A percentile compares a stretch with the other conserved stretches of the same genome.
Evolutionary conservation across 805 yeast species (phyloP).

Genomic region (Sugiyamaella qingdaonensis): DNA sequence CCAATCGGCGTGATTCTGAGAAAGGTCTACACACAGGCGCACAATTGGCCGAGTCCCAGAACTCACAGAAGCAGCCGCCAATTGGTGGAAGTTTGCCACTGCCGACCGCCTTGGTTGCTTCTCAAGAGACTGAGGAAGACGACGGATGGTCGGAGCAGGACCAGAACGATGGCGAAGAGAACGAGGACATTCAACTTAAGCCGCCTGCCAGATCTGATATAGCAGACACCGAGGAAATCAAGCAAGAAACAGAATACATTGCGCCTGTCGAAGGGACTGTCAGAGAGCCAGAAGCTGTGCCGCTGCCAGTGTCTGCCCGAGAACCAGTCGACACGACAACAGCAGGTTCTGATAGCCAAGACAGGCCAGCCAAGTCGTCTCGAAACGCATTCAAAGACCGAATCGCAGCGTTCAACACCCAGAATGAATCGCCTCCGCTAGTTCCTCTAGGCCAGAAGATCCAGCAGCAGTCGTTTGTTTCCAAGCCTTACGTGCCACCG

Average conservation of each 20-base stretch:
- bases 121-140: not conserved
- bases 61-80: not conserved
- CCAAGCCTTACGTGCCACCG: slow-evolving; percentile 53
- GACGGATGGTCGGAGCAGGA: slow-evolving; percentile 19
- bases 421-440: slow-evolving; percentile 37
- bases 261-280: not conserved
- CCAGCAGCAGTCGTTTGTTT: slow-evolving; percentile 46
- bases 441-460: slow-evolving; percentile 36
- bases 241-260: not conserved
- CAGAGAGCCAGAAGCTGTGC: not conserved
- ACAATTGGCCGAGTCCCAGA: not conserved
- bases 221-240: not conserved
- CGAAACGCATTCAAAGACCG: slow-evolving; percentile 30
- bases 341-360: not conserved
- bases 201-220: slow-evolving; percentile 8
- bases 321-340: not conserved
- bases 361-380: not conserved
- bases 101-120: not conserved
- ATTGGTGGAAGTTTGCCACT: not conserved
- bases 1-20: not conserved
- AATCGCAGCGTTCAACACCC: slow-evolving; percentile 47
- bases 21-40: slow-evolving; percentile 1
- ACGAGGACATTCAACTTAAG: slow-evolving; percentile 17
- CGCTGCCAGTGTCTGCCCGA: not conserved
- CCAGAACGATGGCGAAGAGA: slow-evolving; percentile 21